Conservation (phyloP, 1,284 basidiomycete species). For the Ceratobasidium sp. region DNA sequence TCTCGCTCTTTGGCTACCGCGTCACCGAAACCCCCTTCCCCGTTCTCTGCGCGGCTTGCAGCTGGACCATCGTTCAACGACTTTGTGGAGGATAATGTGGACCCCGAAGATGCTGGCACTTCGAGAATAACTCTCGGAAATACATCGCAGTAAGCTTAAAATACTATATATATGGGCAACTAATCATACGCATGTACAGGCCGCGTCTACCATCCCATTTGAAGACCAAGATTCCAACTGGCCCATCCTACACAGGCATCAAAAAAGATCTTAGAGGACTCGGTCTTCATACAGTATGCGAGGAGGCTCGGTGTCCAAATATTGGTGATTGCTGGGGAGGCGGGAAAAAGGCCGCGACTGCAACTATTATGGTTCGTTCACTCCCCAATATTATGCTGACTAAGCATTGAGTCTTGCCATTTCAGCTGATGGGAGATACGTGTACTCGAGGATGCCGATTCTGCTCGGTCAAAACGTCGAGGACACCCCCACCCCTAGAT, state of each 20-base stretch:
- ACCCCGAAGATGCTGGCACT: constrained; percentile 46
- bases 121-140: constrained; percentile 82
- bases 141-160: constrained; percentile 66
- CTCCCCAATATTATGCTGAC: constrained; percentile 10
- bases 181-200: constrained; percentile 53
- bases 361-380: constrained; percentile 92
- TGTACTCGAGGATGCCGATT: constrained; percentile 98
- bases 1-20: constrained; percentile 13
- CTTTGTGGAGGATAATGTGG: constrained; percentile 71
- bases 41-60: constrained; percentile 66
- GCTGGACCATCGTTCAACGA: constrained; percentile 83
- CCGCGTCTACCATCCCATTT: constrained; percentile 90
- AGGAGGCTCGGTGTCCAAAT: constrained; percentile 98
- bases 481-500: constrained; percentile 87
- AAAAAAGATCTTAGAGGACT: constrained; percentile 95
- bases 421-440: constrained; percentile 97
- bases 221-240: constrained; percentile 93
- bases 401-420: not conserved
- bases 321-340: constrained; percentile 99
- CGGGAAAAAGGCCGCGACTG: constrained; percentile 86
- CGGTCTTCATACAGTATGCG: constrained; percentile 94
- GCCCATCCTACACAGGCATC: constrained; percentile 87
- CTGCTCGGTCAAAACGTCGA: constrained; percentile 96
- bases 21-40: constrained; percentile 41
- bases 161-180: constrained; percentile 1